Conservation (phyloP, 2,329 filamentous ascomycete species). For the Cytospora leucostoma region DNA sequence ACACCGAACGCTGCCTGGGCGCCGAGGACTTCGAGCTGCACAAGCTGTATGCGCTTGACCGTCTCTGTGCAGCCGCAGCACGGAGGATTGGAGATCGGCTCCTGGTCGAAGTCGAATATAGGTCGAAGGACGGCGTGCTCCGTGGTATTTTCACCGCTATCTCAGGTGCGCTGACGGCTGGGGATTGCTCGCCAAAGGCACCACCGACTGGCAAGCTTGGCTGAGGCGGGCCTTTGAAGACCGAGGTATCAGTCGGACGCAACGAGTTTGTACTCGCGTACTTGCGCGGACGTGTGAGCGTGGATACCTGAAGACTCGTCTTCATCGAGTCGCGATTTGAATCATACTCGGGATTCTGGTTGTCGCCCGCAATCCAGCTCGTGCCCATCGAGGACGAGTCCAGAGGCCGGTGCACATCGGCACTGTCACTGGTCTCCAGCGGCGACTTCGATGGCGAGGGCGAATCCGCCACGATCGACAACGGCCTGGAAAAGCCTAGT, state of each 20-base stretch:
- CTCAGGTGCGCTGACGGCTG: neutral
- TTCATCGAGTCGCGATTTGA: slow-evolving; percentile 17
- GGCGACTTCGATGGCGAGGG: slow-evolving; percentile 45
- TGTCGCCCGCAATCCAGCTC: slow-evolving; percentile 24
- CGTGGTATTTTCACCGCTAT: slow-evolving; percentile 27
- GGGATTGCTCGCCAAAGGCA: neutral
- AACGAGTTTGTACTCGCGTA: slow-evolving; percentile 39
- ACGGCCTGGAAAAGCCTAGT: slow-evolving; percentile 50
- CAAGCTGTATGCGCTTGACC: slow-evolving; percentile 31
- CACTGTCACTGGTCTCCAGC: slow-evolving; percentile 16
- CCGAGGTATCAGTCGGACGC: slow-evolving; percentile 29
- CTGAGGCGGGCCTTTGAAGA: slow-evolving; percentile 15
- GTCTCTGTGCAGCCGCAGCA: slow-evolving; percentile 25
- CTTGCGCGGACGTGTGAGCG: slow-evolving; percentile 34
- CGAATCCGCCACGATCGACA: slow-evolving; percentile 58
- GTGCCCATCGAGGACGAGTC: slow-evolving; percentile 32
- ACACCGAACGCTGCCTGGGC: slow-evolving; percentile 19
- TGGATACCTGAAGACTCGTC: slow-evolving; percentile 21
- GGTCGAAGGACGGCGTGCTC: slow-evolving; percentile 39
- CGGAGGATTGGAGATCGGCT: slow-evolving; percentile 26
- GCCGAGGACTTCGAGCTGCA: slow-evolving; percentile 19
- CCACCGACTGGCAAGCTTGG: slow-evolving; percentile 4
- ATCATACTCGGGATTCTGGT: slow-evolving; percentile 13
- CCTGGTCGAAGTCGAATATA: slow-evolving; percentile 31
- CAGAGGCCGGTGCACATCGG: slow-evolving; percentile 24